Conservation (phyloP, 805 yeast species). For the Schizosaccharomyces pombe region DNA sequence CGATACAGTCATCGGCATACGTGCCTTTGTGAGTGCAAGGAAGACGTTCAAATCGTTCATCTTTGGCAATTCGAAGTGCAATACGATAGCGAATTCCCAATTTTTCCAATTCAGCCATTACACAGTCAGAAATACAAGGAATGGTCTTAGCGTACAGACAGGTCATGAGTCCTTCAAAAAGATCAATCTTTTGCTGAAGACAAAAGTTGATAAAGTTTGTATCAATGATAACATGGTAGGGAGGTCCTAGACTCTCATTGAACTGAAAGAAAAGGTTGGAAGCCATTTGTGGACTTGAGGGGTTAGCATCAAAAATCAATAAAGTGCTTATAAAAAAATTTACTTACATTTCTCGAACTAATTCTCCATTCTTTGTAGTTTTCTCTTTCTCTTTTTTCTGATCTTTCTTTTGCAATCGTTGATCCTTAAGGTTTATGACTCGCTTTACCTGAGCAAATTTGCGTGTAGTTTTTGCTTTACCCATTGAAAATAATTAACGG, state of each 20-base stretch:
- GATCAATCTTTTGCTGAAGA: conserved; percentile 82
- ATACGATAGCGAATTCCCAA: conserved; percentile 86
- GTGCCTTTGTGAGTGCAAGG: conserved; percentile 88
- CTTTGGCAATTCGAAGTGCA: conserved; percentile 69
- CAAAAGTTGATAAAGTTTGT: conserved; percentile 92
- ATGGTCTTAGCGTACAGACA: conserved; percentile 65
- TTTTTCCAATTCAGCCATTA: conserved; percentile 91
- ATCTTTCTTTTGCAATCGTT: conserved; percentile 25
- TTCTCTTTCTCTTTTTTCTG: conserved; percentile 20
- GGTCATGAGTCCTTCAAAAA: conserved; percentile 95
- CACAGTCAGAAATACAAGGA: conserved; percentile 91
- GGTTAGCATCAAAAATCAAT: not conserved
- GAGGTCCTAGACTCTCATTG: conserved; percentile 89
- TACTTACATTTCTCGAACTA: conserved; percentile 30
- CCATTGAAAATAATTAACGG: conserved; percentile 30
- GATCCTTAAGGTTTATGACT: conserved; percentile 49
- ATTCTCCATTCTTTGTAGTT: conserved; percentile 46
- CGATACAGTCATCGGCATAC: conserved; percentile 94
- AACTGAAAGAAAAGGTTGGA: conserved; percentile 87
- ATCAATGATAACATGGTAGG: conserved; percentile 86
- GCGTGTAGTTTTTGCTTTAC: conserved; percentile 89
- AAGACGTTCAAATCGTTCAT: conserved; percentile 69
- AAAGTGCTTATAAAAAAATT: not conserved
- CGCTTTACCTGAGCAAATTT: conserved; percentile 87
- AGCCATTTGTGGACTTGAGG: conserved; percentile 63